These are phyloP conservation scores for Colletotrichum australisinense DNA, from an alignment of 2,329 filamentous ascomycete species.

Conservation along the genomic window DNA sequence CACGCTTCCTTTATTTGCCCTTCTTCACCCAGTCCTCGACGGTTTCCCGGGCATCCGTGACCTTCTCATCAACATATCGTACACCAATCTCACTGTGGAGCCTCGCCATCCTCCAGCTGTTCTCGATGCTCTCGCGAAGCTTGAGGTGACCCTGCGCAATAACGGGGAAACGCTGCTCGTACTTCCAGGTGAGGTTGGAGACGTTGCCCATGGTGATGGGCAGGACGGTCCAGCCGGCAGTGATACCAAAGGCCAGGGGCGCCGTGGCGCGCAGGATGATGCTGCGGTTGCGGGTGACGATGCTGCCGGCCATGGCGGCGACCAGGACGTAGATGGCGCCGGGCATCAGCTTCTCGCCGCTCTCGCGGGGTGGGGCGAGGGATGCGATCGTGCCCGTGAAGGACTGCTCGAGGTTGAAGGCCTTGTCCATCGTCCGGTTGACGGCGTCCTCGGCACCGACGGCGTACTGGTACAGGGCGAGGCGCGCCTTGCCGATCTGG, in stretches of 20 bases:
- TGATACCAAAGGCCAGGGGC: slow-evolving; percentile 83
- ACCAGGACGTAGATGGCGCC: slow-evolving; percentile 93
- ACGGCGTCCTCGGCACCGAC: slow-evolving; percentile 82
- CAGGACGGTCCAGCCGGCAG: slow-evolving; percentile 85
- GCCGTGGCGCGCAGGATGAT: slow-evolving; percentile 82
- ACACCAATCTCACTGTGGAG: slow-evolving; percentile 78
- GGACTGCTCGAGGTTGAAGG: slow-evolving; percentile 86
- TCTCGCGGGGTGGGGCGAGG: slow-evolving; percentile 86
- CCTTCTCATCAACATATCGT: slow-evolving; percentile 83
- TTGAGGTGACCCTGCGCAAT: slow-evolving; percentile 84
- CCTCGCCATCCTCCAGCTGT: slow-evolving; percentile 79
- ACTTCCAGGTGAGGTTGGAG: slow-evolving; percentile 87
- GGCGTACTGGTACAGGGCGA: slow-evolving; percentile 83
- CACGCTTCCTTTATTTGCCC: slow-evolving; percentile 71
- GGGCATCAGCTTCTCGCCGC: slow-evolving; percentile 89
- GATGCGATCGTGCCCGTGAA: slow-evolving; percentile 92
- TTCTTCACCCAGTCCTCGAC: slow-evolving; percentile 93
- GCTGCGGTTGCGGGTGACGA: slow-evolving; percentile 88
- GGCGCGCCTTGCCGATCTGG: slow-evolving; percentile 82
- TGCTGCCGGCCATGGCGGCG: slow-evolving; percentile 93
- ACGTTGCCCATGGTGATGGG: slow-evolving; percentile 93
- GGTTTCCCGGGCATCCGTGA: slow-evolving; percentile 78
- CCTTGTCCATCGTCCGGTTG: slow-evolving; percentile 83
- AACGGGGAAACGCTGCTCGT: slow-evolving; percentile 88
- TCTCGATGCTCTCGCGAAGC: slow-evolving; percentile 75